A percentile compares a stretch with the other conserved stretches of the same genome.
Evolutionary conservation across 2,329 filamentous ascomycete genomes (phyloP).

Genomic region (Teratosphaeriaceae sp.): DNA sequence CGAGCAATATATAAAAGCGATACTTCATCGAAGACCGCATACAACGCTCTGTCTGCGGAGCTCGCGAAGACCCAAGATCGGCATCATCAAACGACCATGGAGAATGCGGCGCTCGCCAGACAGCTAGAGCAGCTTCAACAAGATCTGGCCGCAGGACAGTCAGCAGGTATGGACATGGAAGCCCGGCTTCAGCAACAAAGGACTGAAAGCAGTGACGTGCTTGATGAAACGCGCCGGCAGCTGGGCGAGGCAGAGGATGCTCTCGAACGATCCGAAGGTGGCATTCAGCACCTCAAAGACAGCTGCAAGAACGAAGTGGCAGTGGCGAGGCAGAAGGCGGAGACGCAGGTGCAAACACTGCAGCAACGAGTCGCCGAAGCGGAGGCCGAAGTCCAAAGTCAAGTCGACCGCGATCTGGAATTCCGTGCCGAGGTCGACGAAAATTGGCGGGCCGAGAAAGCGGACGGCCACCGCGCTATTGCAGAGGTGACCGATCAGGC

Average conservation of each 20-base stretch:
- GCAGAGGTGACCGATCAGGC: background rate
- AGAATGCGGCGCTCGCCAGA: constrained; percentile 3
- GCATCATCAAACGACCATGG: constrained; percentile 1
- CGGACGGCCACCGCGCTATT: background rate
- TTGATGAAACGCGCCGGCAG: background rate
- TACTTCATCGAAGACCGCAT: background rate
- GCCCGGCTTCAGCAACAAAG: constrained; percentile 2
- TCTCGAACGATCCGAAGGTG: constrained; percentile 2
- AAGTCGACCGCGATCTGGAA: background rate
- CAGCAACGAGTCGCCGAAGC: constrained; percentile 7
- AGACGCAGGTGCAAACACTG: constrained; percentile 1
- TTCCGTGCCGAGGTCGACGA: constrained; percentile 7
- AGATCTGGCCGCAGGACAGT: constrained; percentile 1
- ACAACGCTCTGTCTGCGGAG: constrained; percentile 2
- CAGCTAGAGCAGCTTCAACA: constrained; percentile 7
- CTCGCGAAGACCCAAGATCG: constrained; percentile 3
- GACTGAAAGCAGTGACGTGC: background rate
- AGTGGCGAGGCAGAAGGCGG: background rate
- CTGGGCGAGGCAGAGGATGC: constrained; percentile 6
- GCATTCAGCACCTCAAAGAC: constrained; percentile 2
- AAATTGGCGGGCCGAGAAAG: constrained; percentile 5
- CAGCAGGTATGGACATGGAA: background rate
- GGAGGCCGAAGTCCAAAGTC: constrained; percentile 2
- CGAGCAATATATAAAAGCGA: background rate
- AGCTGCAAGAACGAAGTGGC: constrained; percentile 5